phyloP scores from a whole-genome alignment of 371 early-diverging fungal species.

The Polyrhizophydium stewartii region DNA sequence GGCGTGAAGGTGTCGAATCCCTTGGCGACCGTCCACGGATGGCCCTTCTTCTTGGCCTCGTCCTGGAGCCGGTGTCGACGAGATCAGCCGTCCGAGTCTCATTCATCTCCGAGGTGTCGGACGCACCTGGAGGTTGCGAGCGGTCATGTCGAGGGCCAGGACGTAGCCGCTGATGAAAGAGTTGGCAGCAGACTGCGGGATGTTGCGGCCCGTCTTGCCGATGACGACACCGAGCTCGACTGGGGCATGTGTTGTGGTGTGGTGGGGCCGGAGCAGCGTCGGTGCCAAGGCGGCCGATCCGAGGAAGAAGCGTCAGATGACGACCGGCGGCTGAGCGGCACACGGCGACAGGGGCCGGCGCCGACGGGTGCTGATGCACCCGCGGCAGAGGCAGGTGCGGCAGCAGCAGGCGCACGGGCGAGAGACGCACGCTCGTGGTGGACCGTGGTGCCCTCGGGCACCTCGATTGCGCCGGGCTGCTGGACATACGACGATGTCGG shows the following conservation, averaged over 20 bases:
- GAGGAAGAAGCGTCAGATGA: neutral
- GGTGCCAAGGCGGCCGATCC: neutral
- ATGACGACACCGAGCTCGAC: conserved; percentile 94
- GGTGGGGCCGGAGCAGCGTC: neutral
- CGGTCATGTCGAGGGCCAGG: conserved; percentile 90
- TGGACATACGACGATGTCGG: conserved; percentile 83
- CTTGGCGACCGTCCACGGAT: conserved; percentile 90
- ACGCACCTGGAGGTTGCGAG: conserved; percentile 72
- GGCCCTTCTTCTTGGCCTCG: conserved; percentile 74
- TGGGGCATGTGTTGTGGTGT: neutral
- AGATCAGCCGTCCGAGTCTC: neutral
- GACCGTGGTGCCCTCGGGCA: conserved; percentile 74
- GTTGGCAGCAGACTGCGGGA: conserved; percentile 21
- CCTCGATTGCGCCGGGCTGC: conserved; percentile 67
- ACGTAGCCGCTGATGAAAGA: conserved; percentile 64
- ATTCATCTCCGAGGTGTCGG: neutral
- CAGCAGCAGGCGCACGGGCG: too few species aligned
- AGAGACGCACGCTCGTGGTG: conserved; percentile 75
- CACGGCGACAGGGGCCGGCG: too few species aligned
- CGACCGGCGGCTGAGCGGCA: neutral
- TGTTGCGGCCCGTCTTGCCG: conserved; percentile 77
- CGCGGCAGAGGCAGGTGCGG: too few species aligned
- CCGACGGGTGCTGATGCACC: too few species aligned
- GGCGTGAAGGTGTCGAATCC: conserved; percentile 96
- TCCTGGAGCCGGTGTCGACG: conserved; percentile 39